Conservation (phyloP, 2,329 filamentous ascomycete species). For the Magnaporthiopsis rhizophila region DNA sequence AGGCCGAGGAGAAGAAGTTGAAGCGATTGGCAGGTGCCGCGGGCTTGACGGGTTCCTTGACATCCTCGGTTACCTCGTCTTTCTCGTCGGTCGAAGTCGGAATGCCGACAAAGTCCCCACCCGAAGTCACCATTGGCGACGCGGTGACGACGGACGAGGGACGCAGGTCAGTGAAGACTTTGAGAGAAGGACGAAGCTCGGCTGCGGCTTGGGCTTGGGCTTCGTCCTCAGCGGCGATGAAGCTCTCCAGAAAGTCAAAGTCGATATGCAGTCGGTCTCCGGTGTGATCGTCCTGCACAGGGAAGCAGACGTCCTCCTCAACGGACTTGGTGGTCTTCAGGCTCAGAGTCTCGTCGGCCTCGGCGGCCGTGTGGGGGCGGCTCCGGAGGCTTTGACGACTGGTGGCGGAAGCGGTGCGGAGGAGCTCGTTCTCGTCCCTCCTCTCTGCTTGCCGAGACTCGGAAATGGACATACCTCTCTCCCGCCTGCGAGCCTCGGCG, state of each 20-base stretch:
- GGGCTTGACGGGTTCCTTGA: conserved; percentile 26
- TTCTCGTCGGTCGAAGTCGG: conserved; percentile 44
- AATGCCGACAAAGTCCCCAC: conserved; percentile 43
- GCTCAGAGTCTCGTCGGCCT: conserved; percentile 47
- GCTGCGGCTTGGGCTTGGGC: conserved; percentile 38
- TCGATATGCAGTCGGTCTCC: conserved; percentile 78
- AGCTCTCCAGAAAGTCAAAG: conserved; percentile 90
- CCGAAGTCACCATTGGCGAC: conserved; percentile 37
- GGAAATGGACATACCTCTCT: conserved; percentile 58
- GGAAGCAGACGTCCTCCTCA: conserved; percentile 86
- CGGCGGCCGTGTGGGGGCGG: conserved; percentile 49
- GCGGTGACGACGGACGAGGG: conserved; percentile 22
- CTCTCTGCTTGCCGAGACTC: conserved; percentile 26
- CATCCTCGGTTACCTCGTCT: conserved; percentile 22
- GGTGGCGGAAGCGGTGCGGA: conserved; percentile 62
- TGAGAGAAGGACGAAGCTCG: conserved; percentile 33
- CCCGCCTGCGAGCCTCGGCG: conserved; percentile 78
- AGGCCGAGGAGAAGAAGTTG: conserved; percentile 93
- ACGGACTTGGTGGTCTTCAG: conserved; percentile 60
- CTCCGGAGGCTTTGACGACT: conserved; percentile 47
- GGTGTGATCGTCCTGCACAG: conserved; percentile 57
- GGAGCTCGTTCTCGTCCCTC: conserved; percentile 44
- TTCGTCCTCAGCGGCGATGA: conserved; percentile 58
- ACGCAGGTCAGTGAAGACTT: conserved; percentile 56
- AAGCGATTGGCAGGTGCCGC: conserved; percentile 60